Percentiles rank a stretch among this genome's conserved stretches.
Evolutionary conservation across 768 basidiomycete species (phyloP).

Genomic region (Rhizopogon vinicolor): DNA sequence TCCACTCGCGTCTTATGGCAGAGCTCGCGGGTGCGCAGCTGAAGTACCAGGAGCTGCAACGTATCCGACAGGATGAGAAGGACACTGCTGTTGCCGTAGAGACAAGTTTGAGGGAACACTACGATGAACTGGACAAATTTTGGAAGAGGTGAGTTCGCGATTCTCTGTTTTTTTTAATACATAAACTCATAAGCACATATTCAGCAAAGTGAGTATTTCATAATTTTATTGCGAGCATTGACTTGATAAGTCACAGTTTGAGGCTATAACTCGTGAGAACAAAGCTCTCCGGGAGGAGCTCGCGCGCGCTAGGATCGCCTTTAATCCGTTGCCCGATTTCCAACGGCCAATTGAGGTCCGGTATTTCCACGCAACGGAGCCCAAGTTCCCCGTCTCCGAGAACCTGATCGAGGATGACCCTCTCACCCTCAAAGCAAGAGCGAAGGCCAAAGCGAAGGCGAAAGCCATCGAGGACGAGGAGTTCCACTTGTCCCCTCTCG

Average conservation of each 20-base stretch:
- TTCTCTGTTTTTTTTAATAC: constrained; percentile 5
- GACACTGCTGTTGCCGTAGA: constrained; percentile 49
- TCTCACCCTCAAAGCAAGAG: constrained; percentile 5
- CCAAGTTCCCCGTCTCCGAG: constrained; percentile 15
- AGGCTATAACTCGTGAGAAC: constrained; percentile 20
- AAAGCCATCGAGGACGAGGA: constrained; percentile 24
- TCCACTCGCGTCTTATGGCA: constrained; percentile 23
- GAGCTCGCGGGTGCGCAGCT: constrained; percentile 34
- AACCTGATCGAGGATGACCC: constrained; percentile 8
- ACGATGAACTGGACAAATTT: constrained; percentile 38
- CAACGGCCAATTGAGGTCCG: constrained; percentile 18
- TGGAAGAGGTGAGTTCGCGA: constrained; percentile 30
- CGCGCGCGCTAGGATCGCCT: constrained; percentile 14
- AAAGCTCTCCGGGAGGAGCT: constrained; percentile 24
- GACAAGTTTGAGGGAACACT: constrained; percentile 49
- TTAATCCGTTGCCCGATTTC: constrained; percentile 5
- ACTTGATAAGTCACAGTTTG: constrained; percentile 13
- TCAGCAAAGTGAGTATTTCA: constrained; percentile 31
- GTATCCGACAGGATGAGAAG: constrained; percentile 42
- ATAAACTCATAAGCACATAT: constrained; percentile 13
- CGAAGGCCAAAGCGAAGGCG: constrained; percentile 13
- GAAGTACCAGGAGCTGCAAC: constrained; percentile 37
- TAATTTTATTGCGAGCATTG: constrained; percentile 16
- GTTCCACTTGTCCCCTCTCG: constrained; percentile 27
- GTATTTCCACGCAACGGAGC: constrained; percentile 16